Conservation (phyloP, 176 grass and related monocot genomes). For the Pharus latifolius region DNA sequence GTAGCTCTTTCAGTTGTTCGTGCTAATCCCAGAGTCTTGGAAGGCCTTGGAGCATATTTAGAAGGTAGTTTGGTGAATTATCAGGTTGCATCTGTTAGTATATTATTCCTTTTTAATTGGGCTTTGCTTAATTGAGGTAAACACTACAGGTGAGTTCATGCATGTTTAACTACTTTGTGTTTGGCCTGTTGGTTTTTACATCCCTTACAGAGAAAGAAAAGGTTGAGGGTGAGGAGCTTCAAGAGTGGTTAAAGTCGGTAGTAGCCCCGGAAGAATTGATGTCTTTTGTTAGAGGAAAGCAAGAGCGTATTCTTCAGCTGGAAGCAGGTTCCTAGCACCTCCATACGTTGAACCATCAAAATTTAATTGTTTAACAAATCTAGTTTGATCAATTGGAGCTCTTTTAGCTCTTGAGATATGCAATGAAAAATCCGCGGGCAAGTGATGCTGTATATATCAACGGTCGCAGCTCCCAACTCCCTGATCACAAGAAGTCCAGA, state of each 20-base stretch:
- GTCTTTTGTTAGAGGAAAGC: slow-evolving; percentile 60
- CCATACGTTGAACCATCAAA: slow-evolving; percentile 2
- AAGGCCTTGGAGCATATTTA: slow-evolving; percentile 95
- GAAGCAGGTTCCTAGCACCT: slow-evolving; percentile 42
- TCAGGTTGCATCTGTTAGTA: not conserved
- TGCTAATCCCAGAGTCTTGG: slow-evolving; percentile 79
- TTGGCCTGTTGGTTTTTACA: not conserved
- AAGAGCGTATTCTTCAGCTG: slow-evolving; percentile 54
- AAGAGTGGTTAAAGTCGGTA: slow-evolving; percentile 92
- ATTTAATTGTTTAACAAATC: slow-evolving; percentile 31
- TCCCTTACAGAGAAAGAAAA: slow-evolving; percentile 78
- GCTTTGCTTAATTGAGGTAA: slow-evolving; percentile 1
- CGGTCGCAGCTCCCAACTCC: not conserved
- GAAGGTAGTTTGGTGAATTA: slow-evolving; percentile 53
- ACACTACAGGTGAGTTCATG: not conserved
- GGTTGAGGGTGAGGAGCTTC: slow-evolving; percentile 93
- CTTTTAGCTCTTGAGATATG: not conserved
- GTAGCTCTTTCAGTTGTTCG: slow-evolving; percentile 92
- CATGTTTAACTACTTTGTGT: not conserved
- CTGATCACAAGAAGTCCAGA: slow-evolving; percentile 4
- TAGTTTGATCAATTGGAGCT: slow-evolving; percentile 17
- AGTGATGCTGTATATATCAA: slow-evolving; percentile 40
- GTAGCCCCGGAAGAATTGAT: slow-evolving; percentile 71
- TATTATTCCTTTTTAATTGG: not conserved
- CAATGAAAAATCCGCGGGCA: slow-evolving; percentile 5